Evolutionary conservation across 208 protist species (phyloP), one percentile per base, ranked within the genome.

Genomic region (Angomonas ambiguus): DNA sequence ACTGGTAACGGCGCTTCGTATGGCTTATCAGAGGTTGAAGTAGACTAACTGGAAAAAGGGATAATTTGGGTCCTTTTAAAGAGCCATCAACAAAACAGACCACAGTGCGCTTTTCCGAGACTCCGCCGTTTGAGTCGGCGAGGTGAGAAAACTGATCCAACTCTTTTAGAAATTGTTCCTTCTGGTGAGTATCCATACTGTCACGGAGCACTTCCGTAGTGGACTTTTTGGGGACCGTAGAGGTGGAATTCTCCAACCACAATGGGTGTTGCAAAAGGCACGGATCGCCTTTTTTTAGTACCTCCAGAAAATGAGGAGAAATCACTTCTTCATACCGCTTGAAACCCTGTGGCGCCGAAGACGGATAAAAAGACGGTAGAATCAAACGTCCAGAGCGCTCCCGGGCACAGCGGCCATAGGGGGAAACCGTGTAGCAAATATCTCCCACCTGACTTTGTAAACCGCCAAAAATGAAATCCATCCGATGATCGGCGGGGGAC

Each of bases 381-480:
- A 35, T 59, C 41, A 82, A 71, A 1, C 71, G 32, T 4, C 75
- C 81, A 6, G 67, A 72, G 8, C 60, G 0, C 49, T 84, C 73
- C 11, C 74, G 74, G 0, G 70, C 78, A 63, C 83, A 89, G 1
- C 81, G 76, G 32, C 88, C 88, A 57, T 87, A 83, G 10, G 88
- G 83, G 1, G 88, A 94, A 16, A 94, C 83, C 33, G 80, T 84
- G 53, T 85, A 87, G 4, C 81, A 58, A 32, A 18, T 20, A 1
- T 13, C 13, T 20, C 48, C 38, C 16, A 77, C 69, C 1, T n/a
- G 20, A 1, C 68, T 71, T 34, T 72, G 76, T 20, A 88, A 59
- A 0, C 85, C 89, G 28, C 83, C 89, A 77, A 91, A 91, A 10
- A 82, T 84, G 65, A 78, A 91, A 63, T 95, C 85, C 31, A 90